phyloP scores from a whole-genome alignment of 129 eudicot genomes.

The Tagetes erecta region DNA sequence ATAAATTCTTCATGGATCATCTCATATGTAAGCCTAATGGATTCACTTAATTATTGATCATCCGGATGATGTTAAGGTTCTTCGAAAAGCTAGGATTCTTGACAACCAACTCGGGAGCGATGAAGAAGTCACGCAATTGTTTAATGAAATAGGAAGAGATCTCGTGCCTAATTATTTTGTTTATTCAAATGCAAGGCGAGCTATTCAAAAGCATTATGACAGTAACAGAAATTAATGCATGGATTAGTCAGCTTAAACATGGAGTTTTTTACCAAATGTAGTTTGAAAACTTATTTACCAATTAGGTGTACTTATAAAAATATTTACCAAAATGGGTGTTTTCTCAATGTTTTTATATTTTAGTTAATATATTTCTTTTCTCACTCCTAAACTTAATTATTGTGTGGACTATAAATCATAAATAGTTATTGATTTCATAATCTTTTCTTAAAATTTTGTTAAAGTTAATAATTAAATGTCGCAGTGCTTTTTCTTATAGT shows the following conservation, averaged over 20 bases:
- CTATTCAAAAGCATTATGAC: slow-evolving; percentile 34
- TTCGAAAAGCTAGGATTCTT: slow-evolving; percentile 29
- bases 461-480: no score
- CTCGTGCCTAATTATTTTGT: slow-evolving; percentile 19
- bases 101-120: slow-evolving; percentile 32
- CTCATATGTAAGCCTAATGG: slow-evolving; percentile 39
- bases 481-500: no score
- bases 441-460: no score
- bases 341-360: no score
- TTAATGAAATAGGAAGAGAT: slow-evolving; percentile 32
- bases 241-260: slow-evolving; percentile 32
- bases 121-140: slow-evolving; percentile 37
- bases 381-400: no score
- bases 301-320: no score
- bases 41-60: slow-evolving; percentile 35
- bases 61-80: slow-evolving; percentile 38
- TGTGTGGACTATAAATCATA: no score
- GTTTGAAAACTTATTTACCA: no score
- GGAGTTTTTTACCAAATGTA: background rate
- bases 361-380: no score
- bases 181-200: background rate
- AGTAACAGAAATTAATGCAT: slow-evolving; percentile 36
- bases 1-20: slow-evolving; percentile 29
- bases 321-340: no score
- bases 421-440: no score